These are phyloP conservation scores for Pugionium dolabratum DNA, from an alignment of 345 rosid genomes.

Conservation along the genomic window DNA sequence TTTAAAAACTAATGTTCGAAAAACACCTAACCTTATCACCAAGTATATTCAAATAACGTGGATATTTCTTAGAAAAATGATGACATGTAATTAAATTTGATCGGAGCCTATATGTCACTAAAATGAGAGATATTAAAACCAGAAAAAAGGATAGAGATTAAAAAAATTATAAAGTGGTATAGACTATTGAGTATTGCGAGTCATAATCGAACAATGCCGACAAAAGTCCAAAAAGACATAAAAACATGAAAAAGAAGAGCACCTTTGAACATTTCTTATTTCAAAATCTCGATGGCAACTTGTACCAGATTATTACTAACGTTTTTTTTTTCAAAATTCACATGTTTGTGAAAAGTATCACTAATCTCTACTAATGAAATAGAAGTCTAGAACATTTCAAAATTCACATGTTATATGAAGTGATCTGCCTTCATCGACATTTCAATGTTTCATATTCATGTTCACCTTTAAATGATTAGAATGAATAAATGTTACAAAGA, in stretches of 20 bases:
- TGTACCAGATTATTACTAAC: constrained; percentile 34
- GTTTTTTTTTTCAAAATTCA: not conserved
- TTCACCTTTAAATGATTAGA: not conserved
- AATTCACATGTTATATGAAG: no score
- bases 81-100: not conserved
- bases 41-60: not conserved
- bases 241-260: constrained; percentile 38
- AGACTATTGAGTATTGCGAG: constrained; percentile 12
- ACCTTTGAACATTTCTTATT: constrained; percentile 32
- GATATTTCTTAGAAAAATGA: not conserved
- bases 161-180: not conserved
- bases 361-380: no score
- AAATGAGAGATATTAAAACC: constrained; percentile 8
- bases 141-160: not conserved
- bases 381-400: no score
- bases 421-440: not conserved
- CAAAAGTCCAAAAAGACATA: constrained; percentile 40
- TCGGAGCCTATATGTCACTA: constrained; percentile 40
- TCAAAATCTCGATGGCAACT: constrained; percentile 39
- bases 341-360: no score
- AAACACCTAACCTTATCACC: no score
- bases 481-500: not conserved
- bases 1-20: no score
- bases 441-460: constrained; percentile 11
- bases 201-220: constrained; percentile 51